A percentile compares a stretch with the other conserved stretches of the same genome.
Conservation (phyloP, 345 rosid species). For the Hirschfeldia incana region DNA sequence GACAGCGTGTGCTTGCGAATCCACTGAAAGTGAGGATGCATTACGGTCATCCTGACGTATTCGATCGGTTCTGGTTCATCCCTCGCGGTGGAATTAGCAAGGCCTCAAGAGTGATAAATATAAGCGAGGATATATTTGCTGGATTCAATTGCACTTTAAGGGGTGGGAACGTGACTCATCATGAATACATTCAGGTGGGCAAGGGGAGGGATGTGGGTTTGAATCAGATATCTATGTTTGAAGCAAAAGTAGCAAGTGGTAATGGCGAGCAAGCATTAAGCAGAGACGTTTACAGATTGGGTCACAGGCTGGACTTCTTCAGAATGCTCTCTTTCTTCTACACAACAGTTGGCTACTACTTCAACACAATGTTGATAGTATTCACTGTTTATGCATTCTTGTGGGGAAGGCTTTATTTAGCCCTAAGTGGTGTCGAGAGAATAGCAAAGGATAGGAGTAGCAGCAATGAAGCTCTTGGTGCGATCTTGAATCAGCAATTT, state of each 20-base stretch:
- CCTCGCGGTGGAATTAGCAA: constrained; percentile 96
- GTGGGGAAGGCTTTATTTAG: constrained; percentile 94
- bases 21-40: constrained; percentile 97
- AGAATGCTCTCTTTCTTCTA: constrained; percentile 96
- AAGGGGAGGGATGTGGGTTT: constrained; percentile 99
- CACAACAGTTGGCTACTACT: constrained; percentile 90
- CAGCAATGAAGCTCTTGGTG: constrained; percentile 75
- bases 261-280: constrained; percentile 97
- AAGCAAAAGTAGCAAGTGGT: constrained; percentile 99
- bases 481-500: constrained; percentile 91
- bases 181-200: constrained; percentile 95
- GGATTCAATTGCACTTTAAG: constrained; percentile 98
- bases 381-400: constrained; percentile 90
- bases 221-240: constrained; percentile 97
- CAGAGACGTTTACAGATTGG: constrained; percentile 95
- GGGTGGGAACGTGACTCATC: constrained; percentile 98
- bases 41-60: constrained; percentile 97
- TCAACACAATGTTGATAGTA: constrained; percentile 91
- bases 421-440: constrained; percentile 89
- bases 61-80: constrained; percentile 98
- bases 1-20: constrained; percentile 96
- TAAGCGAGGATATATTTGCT: constrained; percentile 98
- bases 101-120: constrained; percentile 93
- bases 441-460: constrained; percentile 52
- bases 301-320: constrained; percentile 95